Conservation (phyloP, 768 basidiomycete genomes). For the Panellus pusillus region DNA sequence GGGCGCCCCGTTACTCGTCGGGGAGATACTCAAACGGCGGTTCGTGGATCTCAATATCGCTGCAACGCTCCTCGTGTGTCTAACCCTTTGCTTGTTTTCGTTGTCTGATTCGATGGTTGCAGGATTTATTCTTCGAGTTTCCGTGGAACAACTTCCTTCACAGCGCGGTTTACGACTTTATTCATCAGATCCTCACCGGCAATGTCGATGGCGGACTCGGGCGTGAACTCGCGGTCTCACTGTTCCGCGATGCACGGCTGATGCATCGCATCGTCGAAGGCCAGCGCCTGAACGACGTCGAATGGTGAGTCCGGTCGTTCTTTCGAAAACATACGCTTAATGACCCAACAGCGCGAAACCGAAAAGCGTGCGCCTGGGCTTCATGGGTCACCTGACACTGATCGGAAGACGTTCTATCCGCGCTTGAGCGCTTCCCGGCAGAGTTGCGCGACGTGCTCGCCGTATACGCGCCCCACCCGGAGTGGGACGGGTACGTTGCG, state of each 20-base stretch:
- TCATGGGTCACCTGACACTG: slow-evolving; percentile 95
- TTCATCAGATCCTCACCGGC: slow-evolving; percentile 94
- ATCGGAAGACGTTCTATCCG: slow-evolving; percentile 91
- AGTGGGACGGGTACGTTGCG: slow-evolving; percentile 92
- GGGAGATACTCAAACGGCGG: slow-evolving; percentile 77
- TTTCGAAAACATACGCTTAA: not conserved
- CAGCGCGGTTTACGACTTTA: slow-evolving; percentile 91
- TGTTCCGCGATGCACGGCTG: slow-evolving; percentile 85
- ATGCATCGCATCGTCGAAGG: slow-evolving; percentile 88
- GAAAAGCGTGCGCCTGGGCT: slow-evolving; percentile 81
- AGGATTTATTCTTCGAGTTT: slow-evolving; percentile 95
- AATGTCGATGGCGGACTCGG: slow-evolving; percentile 81
- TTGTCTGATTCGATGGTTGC: not conserved
- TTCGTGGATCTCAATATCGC: slow-evolving; percentile 77
- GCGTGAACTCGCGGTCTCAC: slow-evolving; percentile 75
- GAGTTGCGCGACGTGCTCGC: slow-evolving; percentile 69
- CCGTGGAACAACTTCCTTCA: slow-evolving; percentile 99
- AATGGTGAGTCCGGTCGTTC: slow-evolving; percentile 54
- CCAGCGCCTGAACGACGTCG: slow-evolving; percentile 74
- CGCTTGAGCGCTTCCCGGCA: slow-evolving; percentile 83
- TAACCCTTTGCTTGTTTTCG: slow-evolving; percentile 19
- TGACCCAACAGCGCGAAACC: slow-evolving; percentile 53
- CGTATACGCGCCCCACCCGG: slow-evolving; percentile 66
- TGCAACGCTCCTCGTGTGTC: slow-evolving; percentile 72
- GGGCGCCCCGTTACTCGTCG: slow-evolving; percentile 53